phyloP scores from a whole-genome alignment of 208 protist genomes.

The Naegleria fowleri region DNA sequence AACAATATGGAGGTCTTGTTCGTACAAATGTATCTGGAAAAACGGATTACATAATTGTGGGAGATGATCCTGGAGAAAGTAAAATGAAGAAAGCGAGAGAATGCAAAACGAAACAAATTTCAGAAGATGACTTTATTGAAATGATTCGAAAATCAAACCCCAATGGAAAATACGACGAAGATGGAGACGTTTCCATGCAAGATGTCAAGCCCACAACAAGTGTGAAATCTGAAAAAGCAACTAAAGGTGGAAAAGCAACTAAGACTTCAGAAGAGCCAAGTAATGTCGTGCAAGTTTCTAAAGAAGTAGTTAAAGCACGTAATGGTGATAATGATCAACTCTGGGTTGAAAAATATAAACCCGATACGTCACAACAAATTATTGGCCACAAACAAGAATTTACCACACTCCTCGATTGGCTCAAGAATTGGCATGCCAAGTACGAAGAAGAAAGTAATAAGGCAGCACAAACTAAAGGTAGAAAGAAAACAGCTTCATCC shows the following conservation, averaged over 20 bases:
- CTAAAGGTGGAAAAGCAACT: too few relatives aligned
- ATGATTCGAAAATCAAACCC: conserved; percentile 29
- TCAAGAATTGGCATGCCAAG: conserved; percentile 68
- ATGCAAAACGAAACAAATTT: conserved; percentile 36
- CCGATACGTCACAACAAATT: conserved; percentile 71
- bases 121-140: conserved; percentile 38
- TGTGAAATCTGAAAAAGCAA: too few relatives aligned
- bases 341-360: conserved; percentile 96
- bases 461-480: conserved; percentile 22
- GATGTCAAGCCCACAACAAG: not conserved
- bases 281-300: not conserved
- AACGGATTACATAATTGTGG: conserved; percentile 53
- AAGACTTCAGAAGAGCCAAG: not conserved
- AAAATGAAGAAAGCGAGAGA: conserved; percentile 52
- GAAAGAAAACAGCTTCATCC: conserved; percentile 41
- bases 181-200: not conserved
- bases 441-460: not conserved
- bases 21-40: conserved; percentile 47
- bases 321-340: conserved; percentile 41
- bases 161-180: not conserved
- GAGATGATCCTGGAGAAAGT: conserved; percentile 48
- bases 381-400: conserved; percentile 77
- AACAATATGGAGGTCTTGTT: conserved; percentile 52
- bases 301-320: not conserved
- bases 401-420: conserved; percentile 77